Base-by-base conservation (phyloP, 2,329 filamentous ascomycete species). In the Colletotrichum gigasporum region DNA sequence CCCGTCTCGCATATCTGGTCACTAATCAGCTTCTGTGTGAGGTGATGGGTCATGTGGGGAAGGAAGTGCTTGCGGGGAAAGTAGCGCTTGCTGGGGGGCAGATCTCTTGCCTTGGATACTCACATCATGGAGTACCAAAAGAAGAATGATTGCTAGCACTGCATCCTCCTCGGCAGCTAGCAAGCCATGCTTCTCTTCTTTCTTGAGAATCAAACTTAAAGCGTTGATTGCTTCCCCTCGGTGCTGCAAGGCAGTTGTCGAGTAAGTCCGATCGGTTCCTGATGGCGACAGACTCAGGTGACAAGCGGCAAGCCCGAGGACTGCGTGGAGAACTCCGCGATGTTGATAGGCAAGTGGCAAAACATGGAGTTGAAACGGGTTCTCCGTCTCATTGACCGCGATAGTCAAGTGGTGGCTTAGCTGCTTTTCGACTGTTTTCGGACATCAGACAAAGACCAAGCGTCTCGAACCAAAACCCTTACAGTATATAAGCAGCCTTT, bases 81-180 rank as follows among this genome's bases (percentile, higher is more conserved):
- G 3, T n/a, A 26, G 6, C n/a, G n/a, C n/a, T n/a, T n/a, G n/a
- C n/a, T n/a, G n/a, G n/a, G n/a, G n/a, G n/a, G n/a, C n/a, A n/a
- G n/a, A n/a, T n/a, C n/a, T n/a, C n/a, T n/a, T n/a, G n/a, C n/a
- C n/a, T 53, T 20, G 16, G 14, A 9, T 14, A 6, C 62, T 35
- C 41, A 74, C 72, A 55, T 74, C 72, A 24, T 74, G 71, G 0
- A 74, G 44, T 2, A 74, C 69, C 0, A 74, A 35, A 2, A 74
- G 35, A 1, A 74, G 28, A 1, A 71, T 70, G 50, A 72, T 74
- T 3, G 66, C 69, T 1, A 74, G 34, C 0, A 72, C 63, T 14
- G 62, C 50, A 35, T 73, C 70, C 28, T 72, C 71, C 8, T 74
- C 72, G 2, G 32, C n/a, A 0, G 16, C 18, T 0, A 42, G 52